Percentiles rank a stretch among this genome's conserved stretches.
phyloP scores from a whole-genome alignment of 306 rosid genomes.

The Cicer pinnatifidum region DNA sequence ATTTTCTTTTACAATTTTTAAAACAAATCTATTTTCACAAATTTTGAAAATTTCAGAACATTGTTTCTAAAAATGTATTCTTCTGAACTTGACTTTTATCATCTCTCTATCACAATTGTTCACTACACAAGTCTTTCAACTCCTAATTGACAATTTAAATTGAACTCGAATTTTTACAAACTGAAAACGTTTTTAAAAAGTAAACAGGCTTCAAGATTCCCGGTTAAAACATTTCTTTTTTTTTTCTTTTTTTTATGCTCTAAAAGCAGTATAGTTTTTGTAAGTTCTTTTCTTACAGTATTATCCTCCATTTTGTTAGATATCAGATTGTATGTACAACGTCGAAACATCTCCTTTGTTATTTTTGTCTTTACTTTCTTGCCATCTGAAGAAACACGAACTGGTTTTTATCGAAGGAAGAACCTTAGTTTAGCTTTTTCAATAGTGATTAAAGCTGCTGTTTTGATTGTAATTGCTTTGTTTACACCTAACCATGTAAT shows the following conservation, averaged over 20 bases:
- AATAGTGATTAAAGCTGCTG: conserved; percentile 24
- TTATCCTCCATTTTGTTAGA: conserved; percentile 4
- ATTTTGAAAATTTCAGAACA: too few relatives aligned
- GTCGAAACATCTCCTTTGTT: background rate
- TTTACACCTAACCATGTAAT: conserved; percentile 7
- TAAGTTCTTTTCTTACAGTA: background rate
- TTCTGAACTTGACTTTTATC: too few relatives aligned
- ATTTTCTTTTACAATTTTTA: too few relatives aligned
- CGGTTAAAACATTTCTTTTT: background rate
- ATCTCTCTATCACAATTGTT: too few relatives aligned
- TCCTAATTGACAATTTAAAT: too few relatives aligned
- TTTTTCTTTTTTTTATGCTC: background rate
- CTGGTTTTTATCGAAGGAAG: conserved; percentile 15
- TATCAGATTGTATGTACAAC: background rate
- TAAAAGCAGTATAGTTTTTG: background rate
- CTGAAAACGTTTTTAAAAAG: too few relatives aligned
- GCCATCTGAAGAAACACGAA: conserved; percentile 13
- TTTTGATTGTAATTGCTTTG: conserved; percentile 34
- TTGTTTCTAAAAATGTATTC: too few relatives aligned
- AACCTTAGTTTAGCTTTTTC: conserved; percentile 20
- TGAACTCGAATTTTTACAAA: too few relatives aligned
- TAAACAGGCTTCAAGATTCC: background rate
- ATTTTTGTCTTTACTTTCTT: conserved; percentile 21
- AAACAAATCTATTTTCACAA: too few relatives aligned
- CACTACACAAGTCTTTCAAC: too few relatives aligned